Conservation (phyloP, 148 eudicot species). For the Silene conica region DNA sequence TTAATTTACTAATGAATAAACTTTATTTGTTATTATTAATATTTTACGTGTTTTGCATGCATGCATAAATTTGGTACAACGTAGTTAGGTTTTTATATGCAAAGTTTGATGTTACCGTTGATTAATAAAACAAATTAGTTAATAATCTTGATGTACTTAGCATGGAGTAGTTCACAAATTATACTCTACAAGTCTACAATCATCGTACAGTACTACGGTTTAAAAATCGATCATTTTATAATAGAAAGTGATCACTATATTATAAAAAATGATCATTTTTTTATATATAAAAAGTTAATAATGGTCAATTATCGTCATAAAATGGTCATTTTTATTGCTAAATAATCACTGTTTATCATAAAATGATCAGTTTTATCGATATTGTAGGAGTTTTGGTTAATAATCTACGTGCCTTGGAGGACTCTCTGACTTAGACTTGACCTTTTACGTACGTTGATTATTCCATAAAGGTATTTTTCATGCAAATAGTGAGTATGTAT, state of each 20-base stretch:
- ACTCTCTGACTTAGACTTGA: slow-evolving; percentile 22
- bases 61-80: slow-evolving; percentile 15
- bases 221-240: too few species aligned
- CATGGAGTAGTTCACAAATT: not conserved
- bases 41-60: slow-evolving; percentile 5
- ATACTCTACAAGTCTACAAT: too few species aligned
- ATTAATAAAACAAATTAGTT: not conserved
- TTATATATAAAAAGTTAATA: too few species aligned
- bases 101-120: slow-evolving; percentile 23
- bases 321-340: too few species aligned
- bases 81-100: slow-evolving; percentile 22
- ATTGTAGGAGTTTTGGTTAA: not conserved
- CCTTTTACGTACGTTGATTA: slow-evolving; percentile 14
- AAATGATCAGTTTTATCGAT: too few species aligned
- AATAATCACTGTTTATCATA: too few species aligned
- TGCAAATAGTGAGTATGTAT: not conserved
- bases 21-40: not conserved
- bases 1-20: not conserved
- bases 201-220: too few species aligned
- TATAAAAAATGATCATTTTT: too few species aligned
- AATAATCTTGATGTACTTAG: not conserved
- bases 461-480: slow-evolving; percentile 17
- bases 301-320: too few species aligned
- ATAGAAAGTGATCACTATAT: too few species aligned
- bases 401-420: slow-evolving; percentile 22